phyloP scores from a whole-genome alignment of 106 monocot species.

The Alisma plantagoaquatica region DNA sequence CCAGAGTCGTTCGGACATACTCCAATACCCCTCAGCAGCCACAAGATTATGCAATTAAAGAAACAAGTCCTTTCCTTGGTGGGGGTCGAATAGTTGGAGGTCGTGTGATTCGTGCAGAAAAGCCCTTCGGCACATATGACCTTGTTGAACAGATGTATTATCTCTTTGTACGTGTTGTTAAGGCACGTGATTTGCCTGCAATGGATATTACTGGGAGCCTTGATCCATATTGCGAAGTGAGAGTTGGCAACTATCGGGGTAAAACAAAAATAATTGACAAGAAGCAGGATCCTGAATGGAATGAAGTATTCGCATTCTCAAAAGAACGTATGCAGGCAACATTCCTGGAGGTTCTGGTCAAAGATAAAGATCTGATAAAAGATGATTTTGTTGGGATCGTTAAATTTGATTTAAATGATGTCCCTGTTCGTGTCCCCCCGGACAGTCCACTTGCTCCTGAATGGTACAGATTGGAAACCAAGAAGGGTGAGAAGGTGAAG shows the following conservation, averaged over 20 bases:
- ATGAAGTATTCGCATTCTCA: slow-evolving; percentile 55
- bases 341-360: slow-evolving; percentile 37
- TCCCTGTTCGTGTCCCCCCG: slow-evolving; percentile 46
- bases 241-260: slow-evolving; percentile 47
- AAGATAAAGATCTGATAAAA: slow-evolving; percentile 49
- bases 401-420: slow-evolving; percentile 41
- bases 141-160: slow-evolving; percentile 61
- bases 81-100: neutral
- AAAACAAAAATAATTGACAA: slow-evolving; percentile 43
- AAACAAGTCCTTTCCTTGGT: slow-evolving; percentile 45
- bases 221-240: slow-evolving; percentile 50
- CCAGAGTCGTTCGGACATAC: slow-evolving; percentile 38
- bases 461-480: slow-evolving; percentile 46
- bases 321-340: slow-evolving; percentile 44
- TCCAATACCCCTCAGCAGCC: slow-evolving; percentile 10
- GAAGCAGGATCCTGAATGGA: slow-evolving; percentile 53
- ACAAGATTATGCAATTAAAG: slow-evolving; percentile 34
- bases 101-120: slow-evolving; percentile 6
- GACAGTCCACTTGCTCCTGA: slow-evolving; percentile 61
- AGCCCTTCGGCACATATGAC: slow-evolving; percentile 45
- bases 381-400: slow-evolving; percentile 51
- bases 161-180: slow-evolving; percentile 52
- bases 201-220: slow-evolving; percentile 50
- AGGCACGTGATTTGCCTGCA: slow-evolving; percentile 41
- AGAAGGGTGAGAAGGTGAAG: slow-evolving; percentile 43